Evolutionary conservation across 768 basidiomycete genomes (phyloP), one percentile per base, ranked within the genome.

Genomic region (Hygrocybe punicea): DNA sequence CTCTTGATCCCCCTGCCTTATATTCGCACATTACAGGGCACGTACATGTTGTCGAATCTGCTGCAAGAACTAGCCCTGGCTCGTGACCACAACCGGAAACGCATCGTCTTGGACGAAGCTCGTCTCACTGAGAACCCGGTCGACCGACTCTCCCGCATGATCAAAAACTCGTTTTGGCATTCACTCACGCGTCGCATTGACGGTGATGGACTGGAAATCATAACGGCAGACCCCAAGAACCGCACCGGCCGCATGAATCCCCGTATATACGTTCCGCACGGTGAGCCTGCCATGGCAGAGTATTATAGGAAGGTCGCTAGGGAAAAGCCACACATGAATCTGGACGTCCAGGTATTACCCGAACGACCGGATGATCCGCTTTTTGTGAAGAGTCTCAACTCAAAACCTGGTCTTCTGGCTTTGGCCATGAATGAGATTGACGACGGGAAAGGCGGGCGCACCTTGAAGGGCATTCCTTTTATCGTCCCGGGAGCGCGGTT

Each of bases 31-130:
- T 23, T n/a, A 24, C 67, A 95, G 89, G 96, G 97, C 40, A 98
- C 90, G n/a, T 99, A 98, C 74, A 98, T 98, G 96, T 79, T 99
- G 46, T 98, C 96, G 11, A 98, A 98, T 73, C 83, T 99, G 23
- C 81, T 99, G n/a, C 96, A 99, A 78, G 96, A 99, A 70, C 87
- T 99, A 47, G 96, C 96, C 2, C 84, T 98, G 19, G 96, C 97
- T 6, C 85, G 93, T 8, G 96, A 98, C 68, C 94, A 96, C 72
- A 88, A 89, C 60, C 81, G 94, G 56, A 96, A 96, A 74, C 89
- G 93, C 7, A 97, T 99, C 67, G 93, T 99, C 17, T 85, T 99
- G n/a, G 97, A 99, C 64, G 97, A 99, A 71, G 87, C 93, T n/a
- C 89, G 96, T 60, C 80, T 99, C 51, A 92, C 91, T 0, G 96